Percentiles rank a stretch among this genome's conserved stretches.
These are phyloP conservation scores for Starmerella sp. DNA, from an alignment of 805 yeast genomes.

Conservation along the genomic window DNA sequence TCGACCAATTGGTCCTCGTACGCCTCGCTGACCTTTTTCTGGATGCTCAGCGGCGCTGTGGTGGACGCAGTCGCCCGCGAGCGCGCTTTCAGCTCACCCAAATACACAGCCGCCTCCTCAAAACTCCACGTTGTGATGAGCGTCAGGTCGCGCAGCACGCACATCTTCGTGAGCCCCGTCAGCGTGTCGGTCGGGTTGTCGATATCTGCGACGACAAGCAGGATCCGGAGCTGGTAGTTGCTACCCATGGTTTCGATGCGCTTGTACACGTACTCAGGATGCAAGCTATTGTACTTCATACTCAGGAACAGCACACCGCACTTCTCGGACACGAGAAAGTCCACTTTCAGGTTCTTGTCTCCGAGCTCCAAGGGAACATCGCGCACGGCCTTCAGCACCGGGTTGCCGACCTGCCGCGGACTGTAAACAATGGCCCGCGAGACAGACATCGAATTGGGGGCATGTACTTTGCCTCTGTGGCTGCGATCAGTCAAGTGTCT, in stretches of 20 bases:
- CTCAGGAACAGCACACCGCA: constrained; percentile 31
- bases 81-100: constrained; percentile 26
- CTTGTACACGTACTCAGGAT: constrained; percentile 34
- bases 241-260: constrained; percentile 30
- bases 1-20: constrained; percentile 30
- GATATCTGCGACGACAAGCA: constrained; percentile 32
- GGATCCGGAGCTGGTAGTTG: constrained; percentile 26
- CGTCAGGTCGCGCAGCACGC: constrained; percentile 27
- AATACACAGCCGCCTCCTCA: constrained; percentile 32
- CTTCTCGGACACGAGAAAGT: constrained; percentile 29
- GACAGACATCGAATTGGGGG: background rate
- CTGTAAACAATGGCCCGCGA: constrained; percentile 14
- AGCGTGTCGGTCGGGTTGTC: constrained; percentile 31
- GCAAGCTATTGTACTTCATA: constrained; percentile 29
- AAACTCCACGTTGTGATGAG: constrained; percentile 30
- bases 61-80: constrained; percentile 27
- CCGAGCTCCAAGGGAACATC: constrained; percentile 25
- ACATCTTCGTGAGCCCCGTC: constrained; percentile 28
- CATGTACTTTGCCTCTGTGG: background rate
- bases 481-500: too few species aligned
- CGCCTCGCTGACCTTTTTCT: constrained; percentile 11
- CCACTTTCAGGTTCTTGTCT: constrained; percentile 27
- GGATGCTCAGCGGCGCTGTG: constrained; percentile 17
- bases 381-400: constrained; percentile 22
- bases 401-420: constrained; percentile 27